Base-by-base conservation (phyloP, 2,329 filamentous ascomycete genomes). In the Cladophialophora chaetospira region DNA sequence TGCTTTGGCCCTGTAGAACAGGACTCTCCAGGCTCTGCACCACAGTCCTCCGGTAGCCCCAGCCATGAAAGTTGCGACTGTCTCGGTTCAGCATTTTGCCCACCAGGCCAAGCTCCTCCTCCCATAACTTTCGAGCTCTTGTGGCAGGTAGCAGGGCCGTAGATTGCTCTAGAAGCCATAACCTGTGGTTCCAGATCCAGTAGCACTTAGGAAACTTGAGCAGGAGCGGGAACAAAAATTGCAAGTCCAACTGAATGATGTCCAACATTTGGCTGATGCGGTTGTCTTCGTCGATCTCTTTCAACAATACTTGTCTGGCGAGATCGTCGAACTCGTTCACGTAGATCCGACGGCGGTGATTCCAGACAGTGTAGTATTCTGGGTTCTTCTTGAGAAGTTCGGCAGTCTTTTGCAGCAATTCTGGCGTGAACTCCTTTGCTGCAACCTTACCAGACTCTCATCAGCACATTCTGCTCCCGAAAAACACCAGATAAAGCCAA, bases 181-280 rank as follows among this genome's bases (percentile, higher is more conserved):
- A 75, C 25, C 94, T 87, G 73, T 97, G 93, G 66, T 96, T 96
- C 94, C 94, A 99, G 68, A 99, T 93, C 93, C 94, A 97, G 77
- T 99, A 99, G 79, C 94, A 97, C 72, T 99, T 99, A 5, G 94
- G 94, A 64, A 85, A 93, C 64, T 91, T 85, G 63, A 89, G 82
- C 47, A 99, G 82, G 17, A 99, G 81, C 0, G 90, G 89, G 36
- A 97, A 83, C 29, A 93, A 86, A 69, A 97, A 96, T 45, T 77
- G 76, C 29, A 99, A 79, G 70, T 99, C 94, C 53, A 82, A 78
- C 44, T 83, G 81, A 60, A 97, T 80, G 28, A 87, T 69, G 2
- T 84, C 75, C 38, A 77, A 71, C 26, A 76, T 70, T 40, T 59
- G 72, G 66, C 61, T 73, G 66, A 36, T 65, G 59, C 21, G 67